Percentiles rank a stretch among this genome's conserved stretches.
These are phyloP conservation scores for Rhododendron kiyosumense DNA, from an alignment of 148 eudicot species.

Conservation along the genomic window DNA sequence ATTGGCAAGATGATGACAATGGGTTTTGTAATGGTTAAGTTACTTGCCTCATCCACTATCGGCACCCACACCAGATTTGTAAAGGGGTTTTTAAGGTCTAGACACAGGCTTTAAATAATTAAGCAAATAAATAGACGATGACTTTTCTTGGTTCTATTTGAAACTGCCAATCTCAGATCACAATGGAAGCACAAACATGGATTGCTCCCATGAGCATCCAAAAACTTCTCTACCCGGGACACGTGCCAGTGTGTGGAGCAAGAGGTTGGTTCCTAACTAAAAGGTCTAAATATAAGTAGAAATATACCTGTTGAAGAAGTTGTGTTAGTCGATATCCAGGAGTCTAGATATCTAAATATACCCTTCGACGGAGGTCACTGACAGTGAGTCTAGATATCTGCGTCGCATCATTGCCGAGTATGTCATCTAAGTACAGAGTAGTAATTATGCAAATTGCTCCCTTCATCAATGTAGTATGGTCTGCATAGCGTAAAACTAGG, in stretches of 20 bases:
- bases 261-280: background rate
- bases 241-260: background rate
- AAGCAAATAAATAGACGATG: background rate
- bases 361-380: background rate
- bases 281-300: background rate
- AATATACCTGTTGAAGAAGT: background rate
- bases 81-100: background rate
- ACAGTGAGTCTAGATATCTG: background rate
- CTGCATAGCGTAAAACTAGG: background rate
- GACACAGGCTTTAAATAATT: background rate
- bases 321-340: no score
- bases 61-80: background rate
- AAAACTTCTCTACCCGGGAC: background rate
- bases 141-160: background rate
- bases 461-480: background rate
- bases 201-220: background rate
- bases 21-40: background rate
- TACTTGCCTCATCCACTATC: background rate
- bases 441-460: background rate
- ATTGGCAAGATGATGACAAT: background rate
- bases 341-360: no score
- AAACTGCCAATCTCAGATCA: background rate
- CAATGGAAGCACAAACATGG: background rate
- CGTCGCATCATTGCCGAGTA: background rate
- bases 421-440: background rate